Conservation (phyloP, 768 basidiomycete species). For the Neoboletus subvelutipes region DNA sequence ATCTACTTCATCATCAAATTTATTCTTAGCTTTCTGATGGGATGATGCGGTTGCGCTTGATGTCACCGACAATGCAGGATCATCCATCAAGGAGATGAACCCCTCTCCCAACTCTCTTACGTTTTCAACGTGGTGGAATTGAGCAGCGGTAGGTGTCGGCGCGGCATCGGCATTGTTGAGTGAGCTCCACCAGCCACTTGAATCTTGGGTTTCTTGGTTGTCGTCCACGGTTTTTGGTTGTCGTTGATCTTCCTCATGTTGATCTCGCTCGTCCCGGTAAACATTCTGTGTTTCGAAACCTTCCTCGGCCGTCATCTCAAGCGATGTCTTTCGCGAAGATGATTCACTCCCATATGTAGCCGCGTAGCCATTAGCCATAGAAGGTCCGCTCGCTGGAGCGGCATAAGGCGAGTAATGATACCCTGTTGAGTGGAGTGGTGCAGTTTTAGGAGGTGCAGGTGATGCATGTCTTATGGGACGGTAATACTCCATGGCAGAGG, state of each 20-base stretch:
- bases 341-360: constrained; percentile 34
- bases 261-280: constrained; percentile 2
- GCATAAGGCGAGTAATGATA: constrained; percentile 32
- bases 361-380: constrained; percentile 40
- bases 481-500: constrained; percentile 75
- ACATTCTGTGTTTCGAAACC: constrained; percentile 9
- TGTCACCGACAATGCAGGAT: constrained; percentile 43
- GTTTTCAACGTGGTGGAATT: constrained; percentile 58
- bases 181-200: constrained; percentile 64
- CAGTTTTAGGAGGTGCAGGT: constrained; percentile 54
- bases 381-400: constrained; percentile 21
- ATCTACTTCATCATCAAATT: constrained; percentile 63
- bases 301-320: constrained; percentile 33
- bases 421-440: constrained; percentile 45
- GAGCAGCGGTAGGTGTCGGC: constrained; percentile 67
- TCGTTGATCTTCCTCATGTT: constrained; percentile 7
- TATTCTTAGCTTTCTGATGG: constrained; percentile 9
- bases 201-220: constrained; percentile 38
- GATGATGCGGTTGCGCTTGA: constrained; percentile 18
- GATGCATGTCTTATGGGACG: constrained; percentile 50
- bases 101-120: constrained; percentile 47
- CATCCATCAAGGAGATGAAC: constrained; percentile 85
- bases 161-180: constrained; percentile 38
- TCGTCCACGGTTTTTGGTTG: constrained; percentile 25
- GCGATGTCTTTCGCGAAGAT: constrained; percentile 28